These are phyloP conservation scores for Colletotrichum nymphaeae DNA, from an alignment of 2,329 filamentous ascomycete species.

Conservation along the genomic window DNA sequence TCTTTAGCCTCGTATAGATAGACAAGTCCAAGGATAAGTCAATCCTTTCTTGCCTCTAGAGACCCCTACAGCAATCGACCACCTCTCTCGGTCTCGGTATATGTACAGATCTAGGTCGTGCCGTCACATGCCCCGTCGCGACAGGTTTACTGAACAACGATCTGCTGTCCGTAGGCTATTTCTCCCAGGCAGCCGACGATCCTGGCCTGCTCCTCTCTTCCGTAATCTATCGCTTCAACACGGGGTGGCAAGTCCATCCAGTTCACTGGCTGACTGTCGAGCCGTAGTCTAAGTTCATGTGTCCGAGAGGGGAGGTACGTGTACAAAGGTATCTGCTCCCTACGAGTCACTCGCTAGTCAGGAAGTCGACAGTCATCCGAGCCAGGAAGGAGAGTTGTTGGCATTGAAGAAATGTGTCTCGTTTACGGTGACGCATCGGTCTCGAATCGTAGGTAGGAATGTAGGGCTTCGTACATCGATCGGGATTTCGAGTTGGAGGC, in stretches of 20 bases:
- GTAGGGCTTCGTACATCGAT: not conserved
- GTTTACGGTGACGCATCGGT: not conserved
- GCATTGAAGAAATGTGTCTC: not conserved
- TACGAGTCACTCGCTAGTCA: not conserved
- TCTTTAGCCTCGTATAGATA: no score
- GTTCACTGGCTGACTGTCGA: not conserved
- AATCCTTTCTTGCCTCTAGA: not conserved
- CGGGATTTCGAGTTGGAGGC: not conserved
- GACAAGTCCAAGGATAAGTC: not conserved
- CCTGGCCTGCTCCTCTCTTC: not conserved
- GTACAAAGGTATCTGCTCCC: no score
- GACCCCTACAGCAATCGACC: not conserved
- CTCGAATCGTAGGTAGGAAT: not conserved
- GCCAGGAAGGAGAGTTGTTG: not conserved
- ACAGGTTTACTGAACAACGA: not conserved
- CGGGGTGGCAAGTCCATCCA: not conserved
- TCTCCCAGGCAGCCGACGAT: not conserved
- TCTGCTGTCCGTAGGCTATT: not conserved
- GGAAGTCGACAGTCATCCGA: not conserved
- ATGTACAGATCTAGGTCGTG: not conserved
- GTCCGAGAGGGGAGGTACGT: not conserved
- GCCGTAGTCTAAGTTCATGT: not conserved
- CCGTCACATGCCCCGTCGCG: no score
- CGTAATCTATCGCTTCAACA: not conserved
- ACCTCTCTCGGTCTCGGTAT: not conserved